Percentiles rank a stretch among this genome's conserved stretches.
These are phyloP conservation scores for Fraxinus excelsior DNA, from an alignment of 257 asterid genomes.

Conservation along the genomic window DNA sequence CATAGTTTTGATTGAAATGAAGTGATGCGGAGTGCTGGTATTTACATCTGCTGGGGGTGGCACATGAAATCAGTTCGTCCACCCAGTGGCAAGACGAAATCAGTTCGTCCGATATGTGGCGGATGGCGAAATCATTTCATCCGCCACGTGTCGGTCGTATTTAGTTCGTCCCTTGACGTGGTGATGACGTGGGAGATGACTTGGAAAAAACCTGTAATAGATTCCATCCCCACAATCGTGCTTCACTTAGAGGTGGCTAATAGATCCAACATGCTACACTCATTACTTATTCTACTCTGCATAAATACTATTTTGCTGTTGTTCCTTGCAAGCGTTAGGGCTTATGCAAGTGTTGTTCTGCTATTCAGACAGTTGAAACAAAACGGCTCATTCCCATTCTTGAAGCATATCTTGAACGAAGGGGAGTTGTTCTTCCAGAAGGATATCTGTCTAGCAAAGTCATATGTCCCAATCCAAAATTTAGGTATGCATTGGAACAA, in stretches of 20 bases:
- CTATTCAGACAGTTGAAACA: slow-evolving; percentile 66
- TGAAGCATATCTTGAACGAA: slow-evolving; percentile 86
- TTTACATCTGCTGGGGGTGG: no score
- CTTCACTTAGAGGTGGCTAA: background rate
- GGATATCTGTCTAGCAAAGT: slow-evolving; percentile 79
- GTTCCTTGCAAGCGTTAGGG: slow-evolving; percentile 12
- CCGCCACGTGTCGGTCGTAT: no score
- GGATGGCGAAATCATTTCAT: no score
- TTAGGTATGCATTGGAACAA: slow-evolving; percentile 48
- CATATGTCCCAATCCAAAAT: slow-evolving; percentile 82
- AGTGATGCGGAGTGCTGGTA: no score
- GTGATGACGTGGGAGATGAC: no score
- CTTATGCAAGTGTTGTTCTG: slow-evolving; percentile 21
- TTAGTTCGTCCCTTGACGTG: no score
- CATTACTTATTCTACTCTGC: background rate
- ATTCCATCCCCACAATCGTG: background rate
- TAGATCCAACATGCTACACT: background rate
- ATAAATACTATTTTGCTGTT: background rate
- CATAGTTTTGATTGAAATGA: no score
- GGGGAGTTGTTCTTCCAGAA: slow-evolving; percentile 79
- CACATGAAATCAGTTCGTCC: no score
- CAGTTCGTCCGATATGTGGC: no score
- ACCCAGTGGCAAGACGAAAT: no score
- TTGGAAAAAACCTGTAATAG: no score
- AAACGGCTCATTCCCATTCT: slow-evolving; percentile 67